Evolutionary conservation across 2,329 filamentous ascomycete genomes (phyloP).

Genomic region (Cercospora sojina): DNA sequence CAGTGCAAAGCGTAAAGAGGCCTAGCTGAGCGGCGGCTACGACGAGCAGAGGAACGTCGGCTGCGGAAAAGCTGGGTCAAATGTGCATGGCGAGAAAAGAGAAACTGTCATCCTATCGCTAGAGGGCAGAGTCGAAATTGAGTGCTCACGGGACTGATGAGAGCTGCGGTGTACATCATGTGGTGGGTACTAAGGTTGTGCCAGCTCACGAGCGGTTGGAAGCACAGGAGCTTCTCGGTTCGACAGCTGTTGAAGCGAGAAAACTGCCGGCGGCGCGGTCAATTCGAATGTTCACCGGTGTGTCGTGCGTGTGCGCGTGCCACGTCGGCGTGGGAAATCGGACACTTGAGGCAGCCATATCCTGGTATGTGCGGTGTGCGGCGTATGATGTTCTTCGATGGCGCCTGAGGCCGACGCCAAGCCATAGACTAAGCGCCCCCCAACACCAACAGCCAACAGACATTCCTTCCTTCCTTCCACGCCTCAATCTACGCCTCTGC

Average conservation of each 20-base stretch:
- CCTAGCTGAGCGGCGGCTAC: slow-evolving; percentile 3
- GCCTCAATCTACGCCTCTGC: slow-evolving; percentile 3
- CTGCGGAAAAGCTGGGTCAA: neutral
- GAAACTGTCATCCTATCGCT: slow-evolving; percentile 12
- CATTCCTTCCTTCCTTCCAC: slow-evolving; percentile 1
- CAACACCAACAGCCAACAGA: slow-evolving; percentile 14
- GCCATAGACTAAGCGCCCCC: neutral
- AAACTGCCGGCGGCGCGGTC: slow-evolving; percentile 5
- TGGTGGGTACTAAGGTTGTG: slow-evolving; percentile 15
- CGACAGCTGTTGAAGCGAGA: neutral
- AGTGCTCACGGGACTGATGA: slow-evolving; percentile 6
- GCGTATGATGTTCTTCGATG: neutral
- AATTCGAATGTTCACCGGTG: neutral
- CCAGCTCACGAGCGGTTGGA: neutral
- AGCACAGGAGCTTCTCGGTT: slow-evolving; percentile 13
- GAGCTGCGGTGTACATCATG: slow-evolving; percentile 14
- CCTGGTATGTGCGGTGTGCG: neutral
- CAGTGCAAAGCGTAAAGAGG: neutral
- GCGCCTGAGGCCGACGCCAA: neutral
- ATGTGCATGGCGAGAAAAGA: slow-evolving; percentile 15
- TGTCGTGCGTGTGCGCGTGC: neutral
- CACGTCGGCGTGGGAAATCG: too few relatives aligned
- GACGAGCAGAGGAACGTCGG: neutral
- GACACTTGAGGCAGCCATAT: slow-evolving; percentile 5
- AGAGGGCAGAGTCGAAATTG: slow-evolving; percentile 2